Evolutionary conservation across 1,284 basidiomycete species (phyloP), one percentile per base, ranked within the genome.

Genomic region (Spongiforma sp.): DNA sequence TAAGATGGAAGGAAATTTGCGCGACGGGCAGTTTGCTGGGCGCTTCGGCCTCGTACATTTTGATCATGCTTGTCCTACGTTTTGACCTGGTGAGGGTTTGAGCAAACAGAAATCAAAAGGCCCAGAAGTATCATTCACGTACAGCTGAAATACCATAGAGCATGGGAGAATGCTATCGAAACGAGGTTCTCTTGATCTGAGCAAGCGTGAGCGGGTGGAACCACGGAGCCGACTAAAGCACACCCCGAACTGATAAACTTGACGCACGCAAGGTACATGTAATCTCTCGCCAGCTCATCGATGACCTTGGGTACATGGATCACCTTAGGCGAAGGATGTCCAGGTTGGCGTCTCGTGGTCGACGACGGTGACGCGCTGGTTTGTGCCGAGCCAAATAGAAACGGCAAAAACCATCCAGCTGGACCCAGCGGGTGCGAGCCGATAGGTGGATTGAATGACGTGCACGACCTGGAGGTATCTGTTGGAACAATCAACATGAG

Each of bases 161-260:
- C 97, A 99, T 99, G 1, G 97, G 98, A 1, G 95, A 98, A 80
- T 99, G 98, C 98, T 97, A 99, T 58, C 96, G 86, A 4, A 99
- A 83, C 0, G 95, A 96, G 0, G 96, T 96, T 0, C 96, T 96
- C 78, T 99, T 99, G 73, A 98, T 94, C 93, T 95, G 69, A 21
- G 57, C n/a, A 41, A 9, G 36, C 15, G 10, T 15, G 36, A 15
- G 15, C 10, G 39, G 39, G 17, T 2, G 39, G 39, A 41, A n/a
- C n/a, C n/a, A 41, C 19, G 14, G 39, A 41, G n/a, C 39, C 7
- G 21, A n/a, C 7, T 41, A 41, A 48, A 17, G 17, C 12, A 79
- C 89, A 54, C 67, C 94, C 94, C 21, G 94, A 95, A 78, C 99
- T 99, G 81, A 99, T 99, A 77, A 98, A 99, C 60, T 89, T 84